Percentiles rank a stretch among this genome's conserved stretches.
Conservation (phyloP, 1,284 basidiomycete species). For the Mrakiaceae sp. region DNA sequence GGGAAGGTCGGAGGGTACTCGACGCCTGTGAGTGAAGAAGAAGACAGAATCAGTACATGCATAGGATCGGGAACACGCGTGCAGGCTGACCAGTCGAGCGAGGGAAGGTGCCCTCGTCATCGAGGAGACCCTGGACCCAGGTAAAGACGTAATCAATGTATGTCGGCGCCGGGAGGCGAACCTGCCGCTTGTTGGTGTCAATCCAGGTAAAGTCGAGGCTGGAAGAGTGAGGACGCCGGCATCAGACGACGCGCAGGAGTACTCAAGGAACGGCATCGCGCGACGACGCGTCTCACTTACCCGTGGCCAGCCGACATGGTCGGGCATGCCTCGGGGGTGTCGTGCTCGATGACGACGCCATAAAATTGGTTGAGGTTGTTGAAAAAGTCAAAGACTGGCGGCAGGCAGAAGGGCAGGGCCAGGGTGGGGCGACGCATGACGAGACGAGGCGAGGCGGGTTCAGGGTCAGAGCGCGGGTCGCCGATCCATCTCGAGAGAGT, state of each 20-base stretch:
- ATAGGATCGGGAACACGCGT: not conserved
- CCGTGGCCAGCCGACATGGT: slow-evolving; percentile 85
- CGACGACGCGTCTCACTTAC: slow-evolving; percentile 39
- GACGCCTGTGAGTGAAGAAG: slow-evolving; percentile 45
- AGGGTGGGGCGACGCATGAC: slow-evolving; percentile 46
- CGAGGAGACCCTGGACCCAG: slow-evolving; percentile 88
- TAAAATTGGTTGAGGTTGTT: slow-evolving; percentile 97
- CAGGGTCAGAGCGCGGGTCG: not conserved
- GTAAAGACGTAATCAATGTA: slow-evolving; percentile 99
- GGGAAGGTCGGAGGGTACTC: slow-evolving; percentile 86
- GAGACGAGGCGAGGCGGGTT: not conserved
- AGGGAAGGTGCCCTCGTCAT: slow-evolving; percentile 87
- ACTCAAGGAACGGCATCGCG: too few species aligned
- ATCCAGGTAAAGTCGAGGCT: slow-evolving; percentile 98
- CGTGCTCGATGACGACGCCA: slow-evolving; percentile 87
- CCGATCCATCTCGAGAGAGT: not conserved
- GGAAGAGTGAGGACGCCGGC: slow-evolving; percentile 1
- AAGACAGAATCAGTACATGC: not conserved
- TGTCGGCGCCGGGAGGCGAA: slow-evolving; percentile 85
- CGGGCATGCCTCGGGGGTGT: slow-evolving; percentile 77
- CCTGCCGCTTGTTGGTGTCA: slow-evolving; percentile 85
- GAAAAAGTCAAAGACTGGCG: slow-evolving; percentile 82
- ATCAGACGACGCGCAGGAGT: too few species aligned
- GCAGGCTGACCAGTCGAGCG: slow-evolving; percentile 70
- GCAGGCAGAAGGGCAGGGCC: not conserved